A percentile compares a stretch with the other conserved stretches of the same genome.
These are phyloP conservation scores for Quercus variabilis DNA, from an alignment of 306 rosid genomes.

Conservation along the genomic window DNA sequence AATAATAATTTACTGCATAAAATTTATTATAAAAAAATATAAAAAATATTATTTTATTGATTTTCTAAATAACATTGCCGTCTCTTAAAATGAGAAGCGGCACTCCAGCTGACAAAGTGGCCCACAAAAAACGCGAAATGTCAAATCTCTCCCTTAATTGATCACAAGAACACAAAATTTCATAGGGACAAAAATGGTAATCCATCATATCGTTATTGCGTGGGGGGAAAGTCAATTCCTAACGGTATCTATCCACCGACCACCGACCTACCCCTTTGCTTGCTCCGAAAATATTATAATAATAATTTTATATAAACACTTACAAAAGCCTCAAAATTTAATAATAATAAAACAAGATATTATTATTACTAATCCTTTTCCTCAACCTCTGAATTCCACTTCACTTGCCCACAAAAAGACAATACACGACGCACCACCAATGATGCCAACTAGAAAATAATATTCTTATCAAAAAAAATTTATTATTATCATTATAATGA, in stretches of 20 bases:
- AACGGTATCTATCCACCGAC: slow-evolving; percentile 87
- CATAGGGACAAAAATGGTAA: slow-evolving; percentile 38
- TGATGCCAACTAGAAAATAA: too few relatives aligned
- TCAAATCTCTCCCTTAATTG: slow-evolving; percentile 9
- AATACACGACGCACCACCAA: slow-evolving; percentile 34
- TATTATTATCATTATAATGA: too few relatives aligned
- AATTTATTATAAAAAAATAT: too few relatives aligned
- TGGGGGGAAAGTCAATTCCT: slow-evolving; percentile 73
- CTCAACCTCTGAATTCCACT: slow-evolving; percentile 31
- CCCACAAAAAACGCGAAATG: neutral
- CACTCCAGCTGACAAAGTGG: slow-evolving; percentile 23
- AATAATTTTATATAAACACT: neutral
- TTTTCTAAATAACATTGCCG: neutral
- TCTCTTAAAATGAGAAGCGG: slow-evolving; percentile 23
- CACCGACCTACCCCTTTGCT: slow-evolving; percentile 64
- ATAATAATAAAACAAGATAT: too few relatives aligned
- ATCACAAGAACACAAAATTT: neutral
- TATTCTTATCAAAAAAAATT: too few relatives aligned
- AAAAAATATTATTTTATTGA: too few relatives aligned
- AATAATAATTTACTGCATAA: too few relatives aligned
- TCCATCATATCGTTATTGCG: slow-evolving; percentile 40
- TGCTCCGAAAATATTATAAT: slow-evolving; percentile 32
- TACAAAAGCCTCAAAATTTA: neutral
- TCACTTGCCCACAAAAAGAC: slow-evolving; percentile 41
- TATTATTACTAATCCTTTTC: neutral